Evolutionary conservation across 2,329 filamentous ascomycete species (phyloP), one percentile per base, ranked within the genome.

Genomic region (Neofusicoccum umdonicola): DNA sequence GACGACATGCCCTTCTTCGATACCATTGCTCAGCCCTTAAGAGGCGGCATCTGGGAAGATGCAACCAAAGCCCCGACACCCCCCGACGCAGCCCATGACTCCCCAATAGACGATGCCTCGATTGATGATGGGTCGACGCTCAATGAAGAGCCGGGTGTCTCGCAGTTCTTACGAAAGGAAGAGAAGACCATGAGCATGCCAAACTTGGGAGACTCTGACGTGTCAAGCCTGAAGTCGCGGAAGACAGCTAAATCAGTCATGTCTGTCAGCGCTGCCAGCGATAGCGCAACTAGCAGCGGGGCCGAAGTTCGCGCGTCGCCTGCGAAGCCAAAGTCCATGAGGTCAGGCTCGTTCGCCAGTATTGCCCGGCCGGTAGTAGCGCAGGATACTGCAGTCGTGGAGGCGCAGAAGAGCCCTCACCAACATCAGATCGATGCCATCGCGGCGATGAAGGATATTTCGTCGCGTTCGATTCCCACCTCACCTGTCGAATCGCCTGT

Each of bases 1-100:
- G 95, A 99, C 69, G 95, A 99, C 74, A 85, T 92, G 27, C 93
- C 95, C 0, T 98, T 99, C 76, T 90, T 92, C 73, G 87, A 90
- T 70, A 98, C 93, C 0, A 84, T 88, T 64, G 82, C 86, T 64
- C 92, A 97, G 74, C 79, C 82, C 19, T 93, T 92, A 83, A 86
- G 95, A 69, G 95, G 94, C 11, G 95, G 95, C 0, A 90, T 98
- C 19, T 99, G 87, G 87, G 77, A 27, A 60, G 52, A 63, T 35
- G 69, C 66, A 19, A 71, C 69, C 1, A 69, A 72, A 44, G 71
- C 73, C 4, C 72, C 73, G 13, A 68, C 75, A 45, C 71, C 74
- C 41, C 71, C 70, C 19, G 48, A 54, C 12, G 47, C 47, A 13
- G 44, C 50, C 66, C 71, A 34, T 56, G 42, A 58, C 3, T 70